Evolutionary conservation across 2,329 filamentous ascomycete genomes (phyloP).

Genomic region (Neofusicoccum umdonicola): DNA sequence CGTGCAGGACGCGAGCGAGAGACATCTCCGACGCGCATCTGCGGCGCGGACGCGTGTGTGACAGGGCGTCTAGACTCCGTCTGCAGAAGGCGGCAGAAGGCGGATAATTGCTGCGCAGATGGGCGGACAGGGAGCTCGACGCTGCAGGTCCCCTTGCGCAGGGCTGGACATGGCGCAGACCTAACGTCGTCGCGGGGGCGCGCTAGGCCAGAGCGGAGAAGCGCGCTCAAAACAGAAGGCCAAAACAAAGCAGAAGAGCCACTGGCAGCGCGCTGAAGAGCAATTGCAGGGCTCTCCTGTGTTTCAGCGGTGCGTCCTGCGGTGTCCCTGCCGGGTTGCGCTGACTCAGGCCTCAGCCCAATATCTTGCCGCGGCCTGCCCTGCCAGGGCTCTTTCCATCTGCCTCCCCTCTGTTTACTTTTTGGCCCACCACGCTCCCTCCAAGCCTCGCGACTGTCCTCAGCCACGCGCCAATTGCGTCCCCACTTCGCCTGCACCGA

Average conservation of each 20-base stretch:
- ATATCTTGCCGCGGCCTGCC: constrained; percentile 10
- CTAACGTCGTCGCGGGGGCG: background rate
- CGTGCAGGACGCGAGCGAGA: background rate
- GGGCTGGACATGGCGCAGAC: background rate
- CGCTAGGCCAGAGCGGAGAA: constrained; percentile 2
- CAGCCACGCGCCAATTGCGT: constrained; percentile 1
- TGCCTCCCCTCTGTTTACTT: constrained; percentile 6
- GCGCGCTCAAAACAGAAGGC: constrained; percentile 12
- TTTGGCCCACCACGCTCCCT: background rate
- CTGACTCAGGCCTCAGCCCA: constrained; percentile 13
- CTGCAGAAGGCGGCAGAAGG: background rate
- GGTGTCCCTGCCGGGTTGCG: constrained; percentile 4
- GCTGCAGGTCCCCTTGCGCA: background rate
- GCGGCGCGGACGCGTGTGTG: background rate
- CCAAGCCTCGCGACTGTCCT: background rate
- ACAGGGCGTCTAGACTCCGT: background rate
- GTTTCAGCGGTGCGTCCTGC: constrained; percentile 8
- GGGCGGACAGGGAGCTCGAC: background rate
- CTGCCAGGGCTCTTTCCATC: background rate
- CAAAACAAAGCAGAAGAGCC: constrained; percentile 4
- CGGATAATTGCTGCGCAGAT: background rate
- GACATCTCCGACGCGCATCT: constrained; percentile 1
- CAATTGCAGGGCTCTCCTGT: constrained; percentile 13
- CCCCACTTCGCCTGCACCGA: constrained; percentile 11
- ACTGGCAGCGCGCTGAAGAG: background rate